Base-by-base conservation (phyloP, 371 early-diverging fungal genomes). In the Haplosporangium sp. region DNA sequence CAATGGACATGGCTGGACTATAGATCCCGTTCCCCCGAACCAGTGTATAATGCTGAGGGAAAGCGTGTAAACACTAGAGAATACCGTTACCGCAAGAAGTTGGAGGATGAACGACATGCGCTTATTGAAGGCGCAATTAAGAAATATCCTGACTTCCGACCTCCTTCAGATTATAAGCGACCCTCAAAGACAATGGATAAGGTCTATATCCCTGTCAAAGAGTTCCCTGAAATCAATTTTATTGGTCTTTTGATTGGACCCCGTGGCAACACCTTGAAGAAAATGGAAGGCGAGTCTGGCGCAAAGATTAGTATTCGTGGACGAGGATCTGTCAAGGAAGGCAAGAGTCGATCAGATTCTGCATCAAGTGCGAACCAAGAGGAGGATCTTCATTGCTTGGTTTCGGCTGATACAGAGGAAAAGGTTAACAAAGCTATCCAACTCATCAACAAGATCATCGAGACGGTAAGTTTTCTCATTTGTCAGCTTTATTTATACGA, bases 291-390 rank as follows among this genome's bases (percentile, higher is more conserved):
- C 1, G 96, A 96, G 44, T 94, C 96, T 2, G 97, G 96, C 10
- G 93, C 95, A 45, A 98, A 97, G 82, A 97, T 99, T 74, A 95
- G 95, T 76, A 97, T 99, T 84, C 95, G 98, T 72, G 99, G 99
- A 59, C 90, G 92, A 67, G 99, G 99, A 17, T 96, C 97, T 13
- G 95, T 97, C 57, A 99, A 99, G 84, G 98, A 97, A 78, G 98
- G 98, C n/a, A 96, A 95, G 81, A 86, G 90, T 38, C 79, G 90
- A 61, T 82, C 84, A 27, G 94, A 94, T 67, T 90, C 89, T 55
- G 87, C 89, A 2, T 84, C 87, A 8, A 86, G 88, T 37, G 82
- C 87, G 4, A 89, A 86, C 39, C 95, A 94, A 68, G 98, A 97
- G 76, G 97, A 98, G 75, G 98, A 97, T 61, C 84, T 97, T 71